Base-by-base conservation (phyloP, 2,329 filamentous ascomycete genomes). In the Hymenoscyphus albidus region DNA sequence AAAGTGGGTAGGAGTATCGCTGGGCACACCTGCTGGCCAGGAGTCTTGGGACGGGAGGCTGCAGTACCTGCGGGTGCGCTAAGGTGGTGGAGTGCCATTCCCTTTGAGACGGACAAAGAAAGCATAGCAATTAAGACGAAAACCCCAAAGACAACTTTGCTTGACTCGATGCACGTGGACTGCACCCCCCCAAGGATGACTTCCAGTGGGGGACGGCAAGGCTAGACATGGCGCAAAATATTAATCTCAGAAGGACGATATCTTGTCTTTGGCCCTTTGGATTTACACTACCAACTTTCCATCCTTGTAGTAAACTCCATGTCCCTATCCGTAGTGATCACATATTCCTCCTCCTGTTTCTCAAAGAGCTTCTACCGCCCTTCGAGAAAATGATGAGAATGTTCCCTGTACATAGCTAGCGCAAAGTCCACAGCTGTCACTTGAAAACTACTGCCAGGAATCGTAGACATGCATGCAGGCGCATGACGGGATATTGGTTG, bases 101-200 rank as follows among this genome's bases (percentile, higher is more conserved):
- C 76, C 22, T 75, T 76, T 70, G 74, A 75, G 67, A 71, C 75
- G 74, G 79, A 82, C 80, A 82, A 82, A 82, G 80, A 79, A 77
- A 76, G 67, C 63, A 55, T 64, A 67, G 61, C 57, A 67, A 67
- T 68, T 66, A 64, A 61, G 51, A 62, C 58, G 57, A 66, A 57
- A 63, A 55, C 58, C 63, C 63, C 22, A 57, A 59, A 69, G 62
- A 76, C 63, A 68, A 65, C 62, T 54, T 78, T 77, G 74, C 77
- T 80, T 79, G 81, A 84, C 82, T 84, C 82, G 82, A 81, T 80
- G 82, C 80, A 83, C 79, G 80, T 83, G 80, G 80, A 78, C 71
- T 73, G 70, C 51, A 69, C 64, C 66, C 57, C 61, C 67, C 59
- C 59, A 67, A 61, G 48, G 27, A 55, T 62, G 58, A 59, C 64